Evolutionary conservation across 306 rosid genomes (phyloP).

Genomic region (Cyamopsis tetragonoloba): DNA sequence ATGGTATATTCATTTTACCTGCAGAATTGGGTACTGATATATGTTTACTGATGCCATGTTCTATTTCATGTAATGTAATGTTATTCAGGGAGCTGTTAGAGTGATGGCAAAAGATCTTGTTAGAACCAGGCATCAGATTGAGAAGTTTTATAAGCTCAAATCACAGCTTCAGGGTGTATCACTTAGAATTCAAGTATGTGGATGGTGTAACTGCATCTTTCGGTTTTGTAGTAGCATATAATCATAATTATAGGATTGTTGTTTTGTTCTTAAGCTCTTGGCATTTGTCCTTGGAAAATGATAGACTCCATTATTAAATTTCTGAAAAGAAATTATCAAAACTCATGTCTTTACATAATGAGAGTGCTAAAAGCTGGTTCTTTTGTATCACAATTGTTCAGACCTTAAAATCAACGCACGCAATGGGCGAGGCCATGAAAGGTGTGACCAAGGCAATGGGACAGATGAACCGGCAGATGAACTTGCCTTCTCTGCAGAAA

Average conservation of each 20-base stretch:
- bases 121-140: slow-evolving; percentile 87
- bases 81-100: slow-evolving; percentile 81
- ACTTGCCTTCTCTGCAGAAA: slow-evolving; percentile 87
- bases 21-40: neutral
- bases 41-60: neutral
- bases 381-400: slow-evolving; percentile 13
- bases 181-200: slow-evolving; percentile 77
- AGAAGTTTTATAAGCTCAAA: slow-evolving; percentile 84
- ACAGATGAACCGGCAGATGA: slow-evolving; percentile 96
- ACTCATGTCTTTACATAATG: neutral
- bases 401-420: slow-evolving; percentile 94
- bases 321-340: neutral
- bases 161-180: slow-evolving; percentile 92
- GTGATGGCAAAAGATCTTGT: slow-evolving; percentile 94
- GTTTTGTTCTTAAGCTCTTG: neutral
- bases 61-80: slow-evolving; percentile 8
- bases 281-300: neutral
- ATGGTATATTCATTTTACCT: too few relatives aligned
- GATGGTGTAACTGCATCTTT: neutral
- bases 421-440: slow-evolving; percentile 99
- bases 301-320: neutral
- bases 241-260: neutral
- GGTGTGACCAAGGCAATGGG: slow-evolving; percentile 99
- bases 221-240: neutral
- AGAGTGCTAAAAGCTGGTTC: neutral